Base-by-base conservation (phyloP, 768 basidiomycete genomes). In the Myochromella boudieri region DNA sequence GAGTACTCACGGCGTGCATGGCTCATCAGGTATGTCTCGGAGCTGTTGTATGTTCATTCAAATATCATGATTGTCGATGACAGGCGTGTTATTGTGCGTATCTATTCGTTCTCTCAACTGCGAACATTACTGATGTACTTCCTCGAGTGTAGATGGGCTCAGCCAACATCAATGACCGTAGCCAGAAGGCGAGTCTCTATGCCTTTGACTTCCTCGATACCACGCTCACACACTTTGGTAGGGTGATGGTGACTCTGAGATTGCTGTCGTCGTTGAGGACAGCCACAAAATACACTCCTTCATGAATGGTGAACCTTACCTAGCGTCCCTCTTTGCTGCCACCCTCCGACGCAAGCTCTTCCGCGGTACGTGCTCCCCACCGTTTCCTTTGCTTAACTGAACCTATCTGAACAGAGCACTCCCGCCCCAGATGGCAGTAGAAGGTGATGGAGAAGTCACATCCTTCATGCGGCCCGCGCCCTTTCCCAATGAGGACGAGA, bases 31-130 rank as follows among this genome's bases (percentile, higher is more conserved):
- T 91, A 90, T 66, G 81, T 90, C 15, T 82, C 85, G n/a, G 86
- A 91, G 66, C 51, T 87, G 55, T 66, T 87, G 17, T 92, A 92
- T 56, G 91, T 93, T 48, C 91, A 93, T 62, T 82, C 80, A 17
- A 93, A 93, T 71, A 62, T 95, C 20, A 95, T 97, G 94, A 89
- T 95, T 44, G 91, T 97, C 27, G 95, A 97, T 60, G 95, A 97
- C 60, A 75, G 81, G 27, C 76, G 85, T 27, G 93, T 97, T 36
- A 91, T 98, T 54, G 90, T 91, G 55, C 42, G 88, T 76, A 20
- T 11, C 36, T 29, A 4, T n/a, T n/a, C 29, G 11, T n/a, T 21
- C 11, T 22, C 4, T 17, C 3, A 6, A 9, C 18, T 6, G n/a
- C n/a, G 20, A 14, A 15, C 17, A 10, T 5, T 6, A 6, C 34